phyloP scores from a whole-genome alignment of 495 filamentous ascomycete species.

The Pseudevernia furfuracea region DNA sequence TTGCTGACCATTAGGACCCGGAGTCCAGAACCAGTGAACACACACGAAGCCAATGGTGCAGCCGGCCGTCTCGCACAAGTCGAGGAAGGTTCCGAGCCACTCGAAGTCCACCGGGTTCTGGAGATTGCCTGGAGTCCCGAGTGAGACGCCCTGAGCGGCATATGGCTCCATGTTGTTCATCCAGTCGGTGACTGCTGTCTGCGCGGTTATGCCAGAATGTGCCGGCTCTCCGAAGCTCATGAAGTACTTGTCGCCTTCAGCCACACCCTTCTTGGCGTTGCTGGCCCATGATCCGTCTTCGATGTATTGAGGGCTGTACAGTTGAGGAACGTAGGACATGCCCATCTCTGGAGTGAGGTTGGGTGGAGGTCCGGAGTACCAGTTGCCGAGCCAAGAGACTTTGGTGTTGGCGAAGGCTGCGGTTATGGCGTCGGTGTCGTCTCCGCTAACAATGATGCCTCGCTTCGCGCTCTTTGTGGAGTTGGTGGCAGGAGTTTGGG shows the following conservation, averaged over 20 bases:
- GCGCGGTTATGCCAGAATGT: conserved; percentile 7
- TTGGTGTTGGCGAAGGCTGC: conserved; percentile 19
- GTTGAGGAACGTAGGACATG: conserved; percentile 19
- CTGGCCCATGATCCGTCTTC: conserved; percentile 15
- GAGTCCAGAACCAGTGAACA: conserved; percentile 21
- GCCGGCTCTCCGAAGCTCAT: conserved; percentile 22
- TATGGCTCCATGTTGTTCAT: conserved; percentile 22
- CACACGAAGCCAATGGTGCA: conserved; percentile 23
- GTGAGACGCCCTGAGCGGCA: conserved; percentile 18
- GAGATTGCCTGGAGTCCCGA: conserved; percentile 20
- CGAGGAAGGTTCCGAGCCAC: conserved; percentile 21
- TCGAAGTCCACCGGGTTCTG: conserved; percentile 12
- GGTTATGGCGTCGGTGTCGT: background rate
- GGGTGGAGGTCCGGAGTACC: conserved; percentile 22
- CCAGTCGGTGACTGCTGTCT: conserved; percentile 11
- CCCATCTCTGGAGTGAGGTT: conserved; percentile 6
- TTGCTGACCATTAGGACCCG: conserved; percentile 1
- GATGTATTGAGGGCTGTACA: conserved; percentile 18
- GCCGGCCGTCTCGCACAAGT: conserved; percentile 14
- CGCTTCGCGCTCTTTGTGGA: conserved; percentile 17
- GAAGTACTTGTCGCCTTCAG: conserved; percentile 18
- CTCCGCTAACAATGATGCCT: conserved; percentile 19
- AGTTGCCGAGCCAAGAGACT: conserved; percentile 24
- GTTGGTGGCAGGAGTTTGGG: background rate
- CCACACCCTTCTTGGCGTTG: conserved; percentile 19